Evolutionary conservation across 2,329 filamentous ascomycete genomes (phyloP).

Genomic region (Aureobasidium sp.): DNA sequence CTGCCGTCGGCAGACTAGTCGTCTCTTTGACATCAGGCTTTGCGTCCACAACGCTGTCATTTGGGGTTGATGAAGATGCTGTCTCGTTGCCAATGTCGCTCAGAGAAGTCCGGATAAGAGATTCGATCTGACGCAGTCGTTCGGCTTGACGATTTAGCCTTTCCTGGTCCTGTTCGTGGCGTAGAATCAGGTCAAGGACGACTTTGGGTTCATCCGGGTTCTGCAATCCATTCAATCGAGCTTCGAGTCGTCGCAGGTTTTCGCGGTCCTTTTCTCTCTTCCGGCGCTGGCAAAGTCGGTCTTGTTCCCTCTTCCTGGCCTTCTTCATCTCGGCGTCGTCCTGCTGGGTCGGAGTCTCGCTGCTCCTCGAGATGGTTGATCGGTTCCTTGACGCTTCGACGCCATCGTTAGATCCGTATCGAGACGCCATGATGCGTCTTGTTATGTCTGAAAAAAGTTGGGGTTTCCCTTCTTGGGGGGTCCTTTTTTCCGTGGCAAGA

Average conservation of each 20-base stretch:
- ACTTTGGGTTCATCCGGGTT: conserved; percentile 10
- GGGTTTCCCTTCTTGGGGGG: background rate
- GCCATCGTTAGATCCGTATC: background rate
- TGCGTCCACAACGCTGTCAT: background rate
- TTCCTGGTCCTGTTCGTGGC: conserved; percentile 13
- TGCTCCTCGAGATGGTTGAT: conserved; percentile 5
- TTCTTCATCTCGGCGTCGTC: conserved; percentile 8
- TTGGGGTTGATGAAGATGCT: background rate
- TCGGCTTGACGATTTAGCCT: conserved; percentile 5
- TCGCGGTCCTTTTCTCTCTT: conserved; percentile 14
- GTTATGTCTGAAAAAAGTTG: background rate
- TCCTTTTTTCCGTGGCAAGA: background rate
- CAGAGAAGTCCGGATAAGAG: background rate
- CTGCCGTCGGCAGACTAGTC: background rate
- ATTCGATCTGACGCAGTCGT: conserved; percentile 11
- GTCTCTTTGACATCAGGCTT: background rate
- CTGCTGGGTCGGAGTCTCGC: conserved; percentile 5
- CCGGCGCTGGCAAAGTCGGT: conserved; percentile 11
- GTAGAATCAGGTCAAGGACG: conserved; percentile 9
- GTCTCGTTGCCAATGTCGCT: background rate
- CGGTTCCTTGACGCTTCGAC: background rate
- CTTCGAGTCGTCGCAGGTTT: conserved; percentile 12
- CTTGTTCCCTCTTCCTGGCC: conserved; percentile 10
- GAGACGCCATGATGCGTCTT: background rate
- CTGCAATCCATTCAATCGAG: conserved; percentile 11